Base-by-base conservation (phyloP, 176 grass and related monocot genomes). In the Poa annua region DNA sequence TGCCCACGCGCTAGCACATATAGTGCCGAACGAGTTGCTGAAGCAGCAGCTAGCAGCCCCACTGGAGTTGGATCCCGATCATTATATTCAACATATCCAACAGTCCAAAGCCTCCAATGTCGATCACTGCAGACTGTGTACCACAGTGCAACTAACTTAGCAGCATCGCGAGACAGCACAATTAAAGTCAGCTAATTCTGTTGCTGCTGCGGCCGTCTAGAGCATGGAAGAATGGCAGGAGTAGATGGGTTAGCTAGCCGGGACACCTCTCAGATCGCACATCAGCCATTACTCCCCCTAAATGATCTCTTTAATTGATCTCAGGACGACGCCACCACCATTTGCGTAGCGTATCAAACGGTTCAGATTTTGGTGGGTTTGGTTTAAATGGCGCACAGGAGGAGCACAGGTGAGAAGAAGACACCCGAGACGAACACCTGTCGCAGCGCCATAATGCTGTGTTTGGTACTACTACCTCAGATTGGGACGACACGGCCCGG, bases 281-380 rank as follows among this genome's bases (percentile, higher is more conserved):
- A 73, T 73, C 71, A 11, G 7, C 47, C 71, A 74, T 52, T 74
- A 74, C 52, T 16, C 71, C 14, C 45, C 45, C 71, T 74, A 51
- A 74, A 10, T 0, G 50, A 74, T 51, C 71, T 45, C 69, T 6
- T 6, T 11, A 15, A 0, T 6, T 3, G 24, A 73, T 44, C 44
- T 47, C 33, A 33, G 25, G 71, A 74, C 71, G 7, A 19, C 2
- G 71, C 70, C 70, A 69, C 44, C 25, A 66, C 48, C 48, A 74
- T 74, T 17, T 50, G 44, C 24, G 42, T 26, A 73, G 44, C 24
- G 42, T 26, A 73, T 73, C 70, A 20, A 33, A 0, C 25, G 47
- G 71, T 32, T 11, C 71, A 74, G 71, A 74, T 19, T 26, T 10
- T 52, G 63, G 16, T 66, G 24, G 24, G 22, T 72, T 72, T 0